phyloP scores from a whole-genome alignment of 805 yeast species.

The Saccharomycopsis sp. region DNA sequence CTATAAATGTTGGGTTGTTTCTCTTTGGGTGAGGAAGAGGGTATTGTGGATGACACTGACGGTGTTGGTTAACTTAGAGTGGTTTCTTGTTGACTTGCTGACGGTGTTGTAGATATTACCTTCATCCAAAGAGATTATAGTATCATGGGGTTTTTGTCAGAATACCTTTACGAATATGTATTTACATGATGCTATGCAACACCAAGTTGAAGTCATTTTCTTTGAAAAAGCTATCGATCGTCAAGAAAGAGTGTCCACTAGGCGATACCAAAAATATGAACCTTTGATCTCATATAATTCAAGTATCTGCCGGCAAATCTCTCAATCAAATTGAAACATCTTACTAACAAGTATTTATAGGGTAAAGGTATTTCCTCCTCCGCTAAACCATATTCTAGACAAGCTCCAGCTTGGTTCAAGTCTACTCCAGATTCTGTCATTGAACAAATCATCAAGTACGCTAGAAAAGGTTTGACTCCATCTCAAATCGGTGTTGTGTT shows the following conservation, averaged over 20 bases:
- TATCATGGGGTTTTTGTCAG: neutral
- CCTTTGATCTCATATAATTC: too few species aligned
- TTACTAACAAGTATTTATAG: conserved; percentile 46
- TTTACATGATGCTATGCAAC: conserved; percentile 18
- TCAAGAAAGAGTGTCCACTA: neutral
- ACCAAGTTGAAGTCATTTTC: conserved; percentile 4
- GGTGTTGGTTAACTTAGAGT: neutral
- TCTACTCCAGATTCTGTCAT: conserved; percentile 89
- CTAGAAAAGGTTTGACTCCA: conserved; percentile 99
- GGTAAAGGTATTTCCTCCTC: conserved; percentile 99
- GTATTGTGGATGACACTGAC: neutral
- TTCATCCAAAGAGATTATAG: neutral
- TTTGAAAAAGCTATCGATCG: neutral
- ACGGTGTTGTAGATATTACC: neutral
- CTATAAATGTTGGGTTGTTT: neutral
- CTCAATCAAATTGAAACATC: conserved; percentile 7
- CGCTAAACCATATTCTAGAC: conserved; percentile 98
- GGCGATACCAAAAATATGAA: too few species aligned
- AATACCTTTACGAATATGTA: conserved; percentile 7
- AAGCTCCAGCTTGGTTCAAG: conserved; percentile 99
- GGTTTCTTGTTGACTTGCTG: neutral
- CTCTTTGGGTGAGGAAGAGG: neutral
- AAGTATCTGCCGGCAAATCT: too few species aligned
- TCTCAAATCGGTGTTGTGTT: conserved; percentile 99
- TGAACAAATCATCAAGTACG: conserved; percentile 98